Evolutionary conservation across 495 filamentous ascomycete species (phyloP).

Genomic region (Massariosphaeria phaeospora): DNA sequence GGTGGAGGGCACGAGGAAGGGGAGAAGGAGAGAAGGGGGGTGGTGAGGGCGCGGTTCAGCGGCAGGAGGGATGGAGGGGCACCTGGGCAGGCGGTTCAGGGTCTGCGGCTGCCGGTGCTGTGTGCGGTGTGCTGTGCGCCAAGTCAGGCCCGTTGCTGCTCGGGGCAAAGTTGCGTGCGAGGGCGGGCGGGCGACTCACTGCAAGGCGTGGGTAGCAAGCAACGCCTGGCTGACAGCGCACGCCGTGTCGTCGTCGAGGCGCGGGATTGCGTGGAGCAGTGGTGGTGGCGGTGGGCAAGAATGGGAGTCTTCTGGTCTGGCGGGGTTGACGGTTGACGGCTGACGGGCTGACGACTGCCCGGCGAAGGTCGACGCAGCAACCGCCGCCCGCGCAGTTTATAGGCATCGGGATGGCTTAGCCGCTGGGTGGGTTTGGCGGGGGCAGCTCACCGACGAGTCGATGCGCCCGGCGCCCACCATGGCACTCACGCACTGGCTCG

Average conservation of each 20-base stretch:
- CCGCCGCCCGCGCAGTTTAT: no score
- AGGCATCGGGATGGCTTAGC: no score
- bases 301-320: no score
- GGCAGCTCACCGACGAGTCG: no score
- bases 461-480: no score
- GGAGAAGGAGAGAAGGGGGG: no score
- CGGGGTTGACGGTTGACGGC: no score
- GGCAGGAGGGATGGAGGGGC: background rate
- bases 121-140: background rate
- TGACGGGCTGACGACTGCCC: no score
- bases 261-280: background rate
- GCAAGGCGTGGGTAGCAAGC: background rate
- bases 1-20: background rate
- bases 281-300: background rate
- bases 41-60: background rate
- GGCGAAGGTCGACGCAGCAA: no score
- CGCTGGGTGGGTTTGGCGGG: no score
- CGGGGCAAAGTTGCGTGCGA: background rate
- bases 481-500: no score
- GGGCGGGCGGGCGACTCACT: background rate
- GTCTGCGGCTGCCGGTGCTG: background rate
- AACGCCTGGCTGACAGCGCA: background rate
- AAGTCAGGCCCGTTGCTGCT: background rate
- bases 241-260: no score
- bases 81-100: background rate